Percentiles rank a stretch among this genome's conserved stretches.
Evolutionary conservation across 768 basidiomycete species (phyloP).

Genomic region (Sutorius australiensis): DNA sequence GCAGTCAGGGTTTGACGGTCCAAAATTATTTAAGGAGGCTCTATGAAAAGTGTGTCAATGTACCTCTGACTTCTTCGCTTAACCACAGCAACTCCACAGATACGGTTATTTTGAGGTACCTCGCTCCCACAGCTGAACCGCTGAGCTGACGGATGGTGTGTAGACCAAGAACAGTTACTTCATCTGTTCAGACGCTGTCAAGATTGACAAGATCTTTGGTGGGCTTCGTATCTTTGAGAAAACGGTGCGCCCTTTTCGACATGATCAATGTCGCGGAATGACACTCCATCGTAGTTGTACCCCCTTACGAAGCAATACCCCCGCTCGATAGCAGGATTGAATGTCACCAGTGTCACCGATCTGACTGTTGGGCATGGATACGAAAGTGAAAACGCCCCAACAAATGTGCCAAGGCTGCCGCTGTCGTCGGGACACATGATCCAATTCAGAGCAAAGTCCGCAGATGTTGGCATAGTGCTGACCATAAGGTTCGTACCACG

Average conservation of each 20-base stretch:
- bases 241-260: conserved; percentile 20
- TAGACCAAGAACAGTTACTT: conserved; percentile 85
- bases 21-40: conserved; percentile 56
- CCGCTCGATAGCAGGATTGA: conserved; percentile 52
- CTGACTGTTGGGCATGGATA: conserved; percentile 61
- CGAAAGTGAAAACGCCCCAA: conserved; percentile 71
- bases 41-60: conserved; percentile 49
- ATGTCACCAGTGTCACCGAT: conserved; percentile 64
- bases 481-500: conserved; percentile 56
- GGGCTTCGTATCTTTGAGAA: conserved; percentile 58
- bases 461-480: conserved; percentile 52
- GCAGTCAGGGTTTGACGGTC: conserved; percentile 49
- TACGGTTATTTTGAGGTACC: conserved; percentile 76
- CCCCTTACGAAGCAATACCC: conserved; percentile 48
- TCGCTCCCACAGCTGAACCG: not conserved
- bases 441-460: conserved; percentile 56
- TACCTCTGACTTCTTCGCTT: not conserved
- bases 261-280: not conserved
- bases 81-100: conserved; percentile 32
- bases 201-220: conserved; percentile 65
- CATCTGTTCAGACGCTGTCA: conserved; percentile 62
- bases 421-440: conserved; percentile 85
- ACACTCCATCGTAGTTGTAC: conserved; percentile 16
- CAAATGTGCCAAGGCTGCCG: conserved; percentile 57
- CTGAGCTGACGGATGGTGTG: not conserved